Evolutionary conservation across 164 flowering plant genomes (phyloP), one percentile per base, ranked within the genome.

Genomic region (Chimonanthus praecox): DNA sequence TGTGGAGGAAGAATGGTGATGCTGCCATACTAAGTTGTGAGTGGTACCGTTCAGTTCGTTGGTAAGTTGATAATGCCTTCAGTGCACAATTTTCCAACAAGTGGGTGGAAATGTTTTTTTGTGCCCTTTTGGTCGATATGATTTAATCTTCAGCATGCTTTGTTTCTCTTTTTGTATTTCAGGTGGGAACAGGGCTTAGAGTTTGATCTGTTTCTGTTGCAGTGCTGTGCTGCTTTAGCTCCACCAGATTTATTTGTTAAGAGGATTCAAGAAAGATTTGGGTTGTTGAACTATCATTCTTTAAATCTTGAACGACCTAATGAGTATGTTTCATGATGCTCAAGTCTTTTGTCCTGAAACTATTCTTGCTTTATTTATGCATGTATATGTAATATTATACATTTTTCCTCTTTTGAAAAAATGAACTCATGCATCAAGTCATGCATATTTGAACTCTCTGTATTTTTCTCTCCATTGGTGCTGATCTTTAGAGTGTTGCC

Each of bases 1-100:
- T 96, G 97, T 94, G 99, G 99, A 81, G 90, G 72, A 89, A 82
- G 77, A 91, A 94, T 87, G 97, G 97, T 47, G 98, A 94, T 82
- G 83, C 91, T 72, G 90, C 92, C 47, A 49, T 86, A 46, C 61
- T 84, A 46, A 87, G 84, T 54, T 86, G 80, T 73, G 95, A 92
- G 71, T 86, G 84, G 89, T 94, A 96, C 72, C 90, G 89, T 64
- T 83, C 94, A 47, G 88, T 84, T 73, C 90, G 87, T 70, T 90
- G 97, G 99, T 96, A 78, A 73, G 92, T 82, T 45, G 51, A 50
- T 63, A 60, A 69, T 46, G 54, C 33, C 44, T 64, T 45, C 46
- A 11, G 7, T 21, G 43, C 8, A 6, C 49, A 15, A n/a, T 33
- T 68, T 58, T 58, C 49, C 16, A n/a, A 18, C 33, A 48, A 68